Base-by-base conservation (phyloP, 805 yeast species). In the Barnettozyma populi region DNA sequence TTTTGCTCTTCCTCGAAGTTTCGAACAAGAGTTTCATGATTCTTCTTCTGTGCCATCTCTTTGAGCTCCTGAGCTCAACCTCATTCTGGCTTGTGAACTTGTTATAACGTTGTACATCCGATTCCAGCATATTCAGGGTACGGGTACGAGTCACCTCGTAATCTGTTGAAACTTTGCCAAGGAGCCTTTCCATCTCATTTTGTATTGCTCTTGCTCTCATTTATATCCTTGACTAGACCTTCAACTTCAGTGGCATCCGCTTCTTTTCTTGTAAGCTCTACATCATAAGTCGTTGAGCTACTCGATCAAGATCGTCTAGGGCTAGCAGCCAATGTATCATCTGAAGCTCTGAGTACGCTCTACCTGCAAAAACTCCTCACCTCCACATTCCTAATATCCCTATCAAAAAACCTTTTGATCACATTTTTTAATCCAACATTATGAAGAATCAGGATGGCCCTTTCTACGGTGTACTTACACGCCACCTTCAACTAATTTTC, bases 211-310 rank as follows among this genome's bases (percentile, higher is more conserved):
- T 63, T 68, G 20, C 75, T 75, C 36, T 69, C 59, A 47, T 72
- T 66, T 57, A 76, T 63, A 36, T 67, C 69, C 13, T 62, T 60
- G 11, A 76, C 58, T 18, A 79, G 64, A 41, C 68, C 65, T 24
- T 71, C 61, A 36, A 76, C 80, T 57, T 80, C 80, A 13, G 64
- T 61, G 29, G 75, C 64, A 54, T 79, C 84, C 3, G 74, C 69
- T 38, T 77, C 79, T 61, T 82, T 81, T 42, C 72, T 73, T 27
- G 67, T 68, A 42, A 86, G 61, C 51, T 80, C 83, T 9, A 62
- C 62, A 43, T 79, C 82, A 67, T 38, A 78, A 66, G 18, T 69
- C 72, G 13, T 68, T 66, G 47, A 80, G 68, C n/a, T 75, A 68
- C 18, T 72, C 76, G 20, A 75, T 53, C 44, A 82, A 66, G n/a